These are phyloP conservation scores for Neonectria sp. DNA, from an alignment of 2,329 filamentous ascomycete species.

Conservation along the genomic window DNA sequence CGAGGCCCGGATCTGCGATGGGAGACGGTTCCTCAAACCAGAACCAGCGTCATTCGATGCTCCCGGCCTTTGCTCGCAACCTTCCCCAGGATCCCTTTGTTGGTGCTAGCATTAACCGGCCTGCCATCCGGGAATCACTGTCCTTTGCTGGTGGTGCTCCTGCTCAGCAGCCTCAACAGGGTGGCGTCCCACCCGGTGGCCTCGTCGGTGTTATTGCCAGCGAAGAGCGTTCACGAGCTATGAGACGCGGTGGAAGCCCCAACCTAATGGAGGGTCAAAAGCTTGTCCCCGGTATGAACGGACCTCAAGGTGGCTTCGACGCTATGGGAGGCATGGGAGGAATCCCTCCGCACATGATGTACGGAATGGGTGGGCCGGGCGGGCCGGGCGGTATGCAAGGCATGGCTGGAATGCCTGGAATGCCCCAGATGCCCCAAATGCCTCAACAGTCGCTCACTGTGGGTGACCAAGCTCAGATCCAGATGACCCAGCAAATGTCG, in stretches of 20 bases:
- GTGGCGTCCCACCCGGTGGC: conserved; percentile 76
- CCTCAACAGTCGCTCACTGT: conserved; percentile 66
- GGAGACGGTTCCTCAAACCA: conserved; percentile 62
- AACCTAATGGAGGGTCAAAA: conserved; percentile 69
- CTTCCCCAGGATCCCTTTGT: conserved; percentile 89
- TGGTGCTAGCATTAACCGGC: conserved; percentile 82
- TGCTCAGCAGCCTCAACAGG: conserved; percentile 53
- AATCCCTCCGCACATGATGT: conserved; percentile 63
- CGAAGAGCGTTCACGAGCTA: conserved; percentile 84
- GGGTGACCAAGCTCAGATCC: conserved; percentile 81
- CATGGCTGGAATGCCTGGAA: conserved; percentile 41
- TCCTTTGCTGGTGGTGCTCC: conserved; percentile 73
- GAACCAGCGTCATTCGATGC: conserved; percentile 57
- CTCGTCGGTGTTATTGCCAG: conserved; percentile 90
- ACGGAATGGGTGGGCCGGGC: conserved; percentile 47
- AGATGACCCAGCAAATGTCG: conserved; percentile 87
- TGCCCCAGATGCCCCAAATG: conserved; percentile 55
- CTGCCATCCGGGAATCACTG: conserved; percentile 81
- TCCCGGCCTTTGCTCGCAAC: conserved; percentile 87
- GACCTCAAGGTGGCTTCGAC: conserved; percentile 61
- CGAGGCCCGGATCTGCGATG: conserved; percentile 69
- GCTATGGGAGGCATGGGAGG: conserved; percentile 62
- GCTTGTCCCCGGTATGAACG: conserved; percentile 54
- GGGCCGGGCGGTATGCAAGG: conserved; percentile 49
- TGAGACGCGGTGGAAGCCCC: conserved; percentile 85